A percentile compares a stretch with the other conserved stretches of the same genome.
Conservation (phyloP, 495 filamentous ascomycete genomes). For the Neurospora sp. region DNA sequence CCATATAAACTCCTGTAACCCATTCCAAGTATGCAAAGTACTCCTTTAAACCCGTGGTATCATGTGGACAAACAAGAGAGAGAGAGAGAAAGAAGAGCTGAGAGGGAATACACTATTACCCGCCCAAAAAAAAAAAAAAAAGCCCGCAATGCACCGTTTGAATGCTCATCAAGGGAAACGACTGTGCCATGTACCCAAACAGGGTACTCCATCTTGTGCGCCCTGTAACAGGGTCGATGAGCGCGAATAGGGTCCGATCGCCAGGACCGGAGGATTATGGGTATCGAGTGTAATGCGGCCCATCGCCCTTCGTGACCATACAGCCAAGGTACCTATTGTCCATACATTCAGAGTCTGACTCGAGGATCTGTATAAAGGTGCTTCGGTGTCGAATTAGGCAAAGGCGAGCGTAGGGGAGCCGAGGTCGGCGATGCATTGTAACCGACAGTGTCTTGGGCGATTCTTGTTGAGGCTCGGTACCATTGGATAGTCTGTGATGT, state of each 20-base stretch:
- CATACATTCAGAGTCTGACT: background rate
- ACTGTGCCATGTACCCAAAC: background rate
- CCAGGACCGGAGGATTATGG: background rate
- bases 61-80: background rate
- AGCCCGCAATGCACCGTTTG: background rate
- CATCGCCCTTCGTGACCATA: background rate
- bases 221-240: background rate
- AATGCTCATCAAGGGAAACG: background rate
- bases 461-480: background rate
- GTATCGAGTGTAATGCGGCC: background rate
- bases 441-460: background rate
- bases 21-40: background rate
- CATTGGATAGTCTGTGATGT: background rate
- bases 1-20: background rate
- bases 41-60: background rate
- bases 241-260: background rate
- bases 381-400: background rate
- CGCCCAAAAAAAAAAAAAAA: background rate
- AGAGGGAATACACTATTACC: background rate
- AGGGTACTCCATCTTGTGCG: background rate
- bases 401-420: background rate
- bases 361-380: background rate
- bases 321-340: background rate
- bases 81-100: background rate
- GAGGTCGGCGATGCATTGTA: background rate